Percentiles rank a stretch among this genome's conserved stretches.
Conservation (phyloP, 192 early-diverging fungal species). For the Glomus cerebriforme region DNA sequence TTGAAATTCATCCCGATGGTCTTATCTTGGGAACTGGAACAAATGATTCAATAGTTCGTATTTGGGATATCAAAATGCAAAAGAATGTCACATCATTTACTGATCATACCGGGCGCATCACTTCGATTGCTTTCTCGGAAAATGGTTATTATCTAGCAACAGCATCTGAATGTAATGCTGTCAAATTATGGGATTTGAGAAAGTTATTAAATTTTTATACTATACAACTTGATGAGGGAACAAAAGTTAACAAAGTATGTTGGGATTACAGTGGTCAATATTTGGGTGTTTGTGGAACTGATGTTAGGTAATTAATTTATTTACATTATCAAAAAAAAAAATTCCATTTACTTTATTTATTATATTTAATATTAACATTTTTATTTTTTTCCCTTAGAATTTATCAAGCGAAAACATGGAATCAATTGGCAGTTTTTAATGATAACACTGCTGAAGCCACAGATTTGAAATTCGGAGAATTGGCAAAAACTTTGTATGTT, state of each 20-base stretch:
- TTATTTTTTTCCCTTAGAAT: slow-evolving; percentile 40
- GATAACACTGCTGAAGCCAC: slow-evolving; percentile 59
- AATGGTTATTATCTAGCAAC: slow-evolving; percentile 95
- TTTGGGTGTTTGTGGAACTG: slow-evolving; percentile 69
- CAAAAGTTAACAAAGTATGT: slow-evolving; percentile 57
- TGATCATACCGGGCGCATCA: slow-evolving; percentile 63
- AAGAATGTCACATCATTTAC: slow-evolving; percentile 66
- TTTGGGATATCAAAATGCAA: slow-evolving; percentile 84
- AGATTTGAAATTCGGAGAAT: slow-evolving; percentile 57
- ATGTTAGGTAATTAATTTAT: slow-evolving; percentile 43
- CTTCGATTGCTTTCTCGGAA: slow-evolving; percentile 83
- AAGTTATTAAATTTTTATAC: slow-evolving; percentile 75
- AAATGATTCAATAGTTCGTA: slow-evolving; percentile 65
- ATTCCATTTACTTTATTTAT: neutral
- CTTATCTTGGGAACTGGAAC: slow-evolving; percentile 82
- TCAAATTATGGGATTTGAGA: slow-evolving; percentile 93
- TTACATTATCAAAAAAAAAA: neutral
- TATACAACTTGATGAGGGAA: slow-evolving; percentile 58
- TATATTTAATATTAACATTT: neutral
- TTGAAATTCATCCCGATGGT: slow-evolving; percentile 92
- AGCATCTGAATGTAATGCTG: slow-evolving; percentile 64
- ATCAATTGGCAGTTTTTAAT: slow-evolving; percentile 47
- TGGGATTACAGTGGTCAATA: slow-evolving; percentile 90
- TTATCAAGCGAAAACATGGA: slow-evolving; percentile 72
- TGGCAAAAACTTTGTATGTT: slow-evolving; percentile 55